Evolutionary conservation across 345 rosid species (phyloP), one percentile per base, ranked within the genome.

Genomic region (Balakata baccata): DNA sequence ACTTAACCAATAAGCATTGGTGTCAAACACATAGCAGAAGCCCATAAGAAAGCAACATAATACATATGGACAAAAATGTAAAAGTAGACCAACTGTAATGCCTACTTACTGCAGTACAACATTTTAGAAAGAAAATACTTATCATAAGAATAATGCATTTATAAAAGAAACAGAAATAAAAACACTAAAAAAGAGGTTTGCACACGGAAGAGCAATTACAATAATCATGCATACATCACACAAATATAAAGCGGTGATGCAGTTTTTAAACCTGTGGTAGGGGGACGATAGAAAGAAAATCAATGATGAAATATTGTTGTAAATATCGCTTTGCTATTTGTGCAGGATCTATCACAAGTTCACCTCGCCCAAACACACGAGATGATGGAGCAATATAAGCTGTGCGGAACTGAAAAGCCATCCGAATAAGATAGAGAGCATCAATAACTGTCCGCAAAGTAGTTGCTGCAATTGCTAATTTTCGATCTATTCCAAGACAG

Each of bases 301-400:
- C 99, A 68, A 92, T 47, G 69, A 92, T 78, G 89, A 95, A 95
- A 81, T 89, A 85, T 67, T 86, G 79, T 52, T 60, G 85, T 84
- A 92, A 74, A 85, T 95, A 95, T 56, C 94, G 86, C 78, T 90
- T 95, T 22, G 99, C 99, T 70, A 95, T 92, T 86, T 86, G 87
- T 62, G 88, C 84, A 77, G 98, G 87, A 71, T 92, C 96, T 22
- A 90, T 92, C 73, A 95, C 99, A 79, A 92, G 97, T 84, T 92
- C 99, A 14, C 99, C 99, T 4, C 99, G 86, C 52, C 99, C 99
- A 65, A 95, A 95, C 69, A 92, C 97, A 73, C 97, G 91, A 68
- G 99, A 95, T 76, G 98, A 92, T 46, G 98, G 99, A 2, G 98
- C 98, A 20, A 95, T 89, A 81, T 87, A 95, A 76, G 97, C 99